Percentiles rank a stretch among this genome's conserved stretches.
Evolutionary conservation across 2,329 filamentous ascomycete genomes (phyloP).

Genomic region (Xylariaceae sp.): DNA sequence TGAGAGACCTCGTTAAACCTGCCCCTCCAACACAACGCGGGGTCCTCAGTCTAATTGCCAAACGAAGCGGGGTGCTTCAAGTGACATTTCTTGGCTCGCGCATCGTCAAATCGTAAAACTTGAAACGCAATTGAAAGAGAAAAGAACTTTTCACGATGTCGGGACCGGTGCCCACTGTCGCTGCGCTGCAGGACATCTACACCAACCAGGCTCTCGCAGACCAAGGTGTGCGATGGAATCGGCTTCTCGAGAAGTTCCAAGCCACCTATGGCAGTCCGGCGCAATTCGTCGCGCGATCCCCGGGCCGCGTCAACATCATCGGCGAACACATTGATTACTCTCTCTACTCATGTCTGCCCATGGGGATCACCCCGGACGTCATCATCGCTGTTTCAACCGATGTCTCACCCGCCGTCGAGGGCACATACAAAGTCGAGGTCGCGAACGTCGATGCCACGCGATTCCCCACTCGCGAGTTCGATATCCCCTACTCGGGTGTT

Average conservation of each 20-base stretch:
- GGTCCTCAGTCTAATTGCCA: no score
- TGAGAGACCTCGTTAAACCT: no score
- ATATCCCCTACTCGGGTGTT: constrained; percentile 61
- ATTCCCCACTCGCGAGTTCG: constrained; percentile 73
- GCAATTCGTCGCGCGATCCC: constrained; percentile 82
- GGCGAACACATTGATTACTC: constrained; percentile 99
- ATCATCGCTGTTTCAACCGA: constrained; percentile 71
- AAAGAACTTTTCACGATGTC: constrained; percentile 43
- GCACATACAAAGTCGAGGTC: constrained; percentile 66
- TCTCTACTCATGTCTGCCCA: constrained; percentile 90
- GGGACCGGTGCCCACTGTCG: constrained; percentile 66
- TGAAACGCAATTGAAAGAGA: no score
- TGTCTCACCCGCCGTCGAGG: constrained; percentile 41
- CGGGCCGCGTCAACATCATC: constrained; percentile 95
- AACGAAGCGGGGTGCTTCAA: no score
- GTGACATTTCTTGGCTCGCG: no score
- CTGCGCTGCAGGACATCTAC: constrained; percentile 78
- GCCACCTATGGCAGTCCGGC: constrained; percentile 65
- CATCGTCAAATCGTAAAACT: no score
- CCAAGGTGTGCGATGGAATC: constrained; percentile 72
- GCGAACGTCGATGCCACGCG: constrained; percentile 73
- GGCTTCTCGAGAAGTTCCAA: constrained; percentile 67
- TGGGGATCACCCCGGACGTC: constrained; percentile 89
- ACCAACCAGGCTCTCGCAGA: constrained; percentile 63
- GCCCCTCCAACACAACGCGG: no score